phyloP scores from a whole-genome alignment of 768 basidiomycete genomes.

The Ephemerocybe angulata region DNA sequence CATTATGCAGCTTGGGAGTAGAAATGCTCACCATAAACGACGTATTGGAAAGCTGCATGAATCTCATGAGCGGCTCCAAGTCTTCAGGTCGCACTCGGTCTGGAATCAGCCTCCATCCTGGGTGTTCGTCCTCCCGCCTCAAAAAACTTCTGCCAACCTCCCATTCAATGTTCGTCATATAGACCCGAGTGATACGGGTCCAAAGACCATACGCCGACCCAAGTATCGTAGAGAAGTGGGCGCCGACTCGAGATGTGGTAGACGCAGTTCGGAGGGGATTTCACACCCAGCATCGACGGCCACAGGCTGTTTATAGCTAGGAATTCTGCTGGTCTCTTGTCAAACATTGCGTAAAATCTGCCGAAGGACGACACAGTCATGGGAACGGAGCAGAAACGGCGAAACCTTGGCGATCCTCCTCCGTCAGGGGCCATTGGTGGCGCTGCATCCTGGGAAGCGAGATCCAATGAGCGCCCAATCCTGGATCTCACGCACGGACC shows the following conservation, averaged over 20 bases:
- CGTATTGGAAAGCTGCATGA: neutral
- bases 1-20: neutral
- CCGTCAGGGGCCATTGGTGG: neutral
- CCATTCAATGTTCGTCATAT: neutral
- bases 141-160: too few species aligned
- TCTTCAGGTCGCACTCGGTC: neutral
- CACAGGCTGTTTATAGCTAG: neutral
- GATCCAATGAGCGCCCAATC: neutral
- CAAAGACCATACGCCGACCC: constrained; percentile 2
- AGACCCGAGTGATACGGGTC: neutral
- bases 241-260: neutral
- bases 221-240: neutral
- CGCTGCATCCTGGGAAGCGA: neutral
- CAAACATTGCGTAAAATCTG: neutral
- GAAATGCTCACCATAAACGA: neutral
- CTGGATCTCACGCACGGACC: neutral
- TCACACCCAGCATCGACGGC: neutral
- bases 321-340: neutral
- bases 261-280: neutral
- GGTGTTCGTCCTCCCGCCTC: neutral
- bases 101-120: neutral
- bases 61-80: neutral
- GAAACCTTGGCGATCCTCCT: neutral
- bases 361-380: constrained; percentile 1
- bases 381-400: neutral